phyloP scores from a whole-genome alignment of 1,284 basidiomycete genomes.

The Ceratobasidium sp. region DNA sequence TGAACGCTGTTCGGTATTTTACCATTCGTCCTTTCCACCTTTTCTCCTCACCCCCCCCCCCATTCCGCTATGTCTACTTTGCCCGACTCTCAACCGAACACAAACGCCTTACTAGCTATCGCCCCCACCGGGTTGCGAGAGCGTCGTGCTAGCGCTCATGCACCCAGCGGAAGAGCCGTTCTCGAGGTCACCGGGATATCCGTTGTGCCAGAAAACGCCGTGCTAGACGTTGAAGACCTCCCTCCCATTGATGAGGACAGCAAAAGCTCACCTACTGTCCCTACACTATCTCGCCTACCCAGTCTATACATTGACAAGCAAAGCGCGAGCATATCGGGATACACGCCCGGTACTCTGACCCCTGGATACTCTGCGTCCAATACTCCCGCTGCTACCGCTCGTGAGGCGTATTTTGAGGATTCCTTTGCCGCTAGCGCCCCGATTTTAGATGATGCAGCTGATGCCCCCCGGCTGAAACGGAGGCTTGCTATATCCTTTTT shows the following conservation, averaged over 20 bases:
- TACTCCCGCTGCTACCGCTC: conserved; percentile 26
- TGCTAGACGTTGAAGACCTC: conserved; percentile 27
- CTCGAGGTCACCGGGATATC: conserved; percentile 12
- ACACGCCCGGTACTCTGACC: conserved; percentile 30
- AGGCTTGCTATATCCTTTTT: conserved; percentile 35
- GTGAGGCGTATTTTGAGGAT: conserved; percentile 16
- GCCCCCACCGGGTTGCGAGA: conserved; percentile 30
- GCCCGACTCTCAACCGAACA: conserved; percentile 5
- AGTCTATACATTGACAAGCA: conserved; percentile 41
- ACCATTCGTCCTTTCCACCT: background rate
- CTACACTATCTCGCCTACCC: conserved; percentile 33
- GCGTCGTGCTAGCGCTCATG: conserved; percentile 32
- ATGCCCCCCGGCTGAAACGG: conserved; percentile 27
- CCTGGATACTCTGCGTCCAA: conserved; percentile 40
- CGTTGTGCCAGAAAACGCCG: conserved; percentile 16
- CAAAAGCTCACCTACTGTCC: conserved; percentile 20
- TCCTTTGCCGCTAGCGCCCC: conserved; percentile 7
- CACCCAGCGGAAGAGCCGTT: background rate
- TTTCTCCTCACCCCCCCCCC: background rate
- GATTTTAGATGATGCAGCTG: background rate
- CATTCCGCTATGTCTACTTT: background rate
- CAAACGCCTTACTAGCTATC: conserved; percentile 9
- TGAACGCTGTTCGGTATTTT: conserved; percentile 4
- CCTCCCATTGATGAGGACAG: conserved; percentile 4
- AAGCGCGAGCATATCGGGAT: conserved; percentile 41